These are phyloP conservation scores for Arxiozyma bovina DNA, from an alignment of 1,139 yeast species.

Conservation along the genomic window DNA sequence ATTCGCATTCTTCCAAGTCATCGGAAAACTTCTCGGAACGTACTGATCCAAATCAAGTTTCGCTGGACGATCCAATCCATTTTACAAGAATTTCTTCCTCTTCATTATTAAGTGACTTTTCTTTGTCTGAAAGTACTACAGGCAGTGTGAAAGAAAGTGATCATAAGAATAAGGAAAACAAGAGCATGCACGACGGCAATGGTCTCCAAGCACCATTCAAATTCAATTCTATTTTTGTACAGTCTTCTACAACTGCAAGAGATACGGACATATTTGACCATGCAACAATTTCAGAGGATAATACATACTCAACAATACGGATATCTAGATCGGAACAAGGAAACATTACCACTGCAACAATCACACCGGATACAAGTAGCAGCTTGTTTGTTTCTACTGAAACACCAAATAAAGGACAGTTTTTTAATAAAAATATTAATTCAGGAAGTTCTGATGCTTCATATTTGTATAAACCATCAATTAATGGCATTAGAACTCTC, in stretches of 20 bases:
- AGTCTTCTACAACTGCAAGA: not conserved
- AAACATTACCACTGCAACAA: constrained; percentile 8
- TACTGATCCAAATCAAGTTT: not conserved
- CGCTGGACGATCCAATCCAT: constrained; percentile 33
- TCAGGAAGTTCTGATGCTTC: not conserved
- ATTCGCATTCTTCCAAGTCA: not conserved
- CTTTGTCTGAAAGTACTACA: constrained; percentile 11
- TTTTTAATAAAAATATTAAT: not conserved
- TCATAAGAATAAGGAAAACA: constrained; percentile 5
- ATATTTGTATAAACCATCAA: not conserved
- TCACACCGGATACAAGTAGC: constrained; percentile 10
- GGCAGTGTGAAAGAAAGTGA: constrained; percentile 10
- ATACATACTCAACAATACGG: constrained; percentile 22
- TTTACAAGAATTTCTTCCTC: constrained; percentile 35
- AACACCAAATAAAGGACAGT: constrained; percentile 6
- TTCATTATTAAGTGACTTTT: constrained; percentile 23
- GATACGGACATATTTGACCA: constrained; percentile 9
- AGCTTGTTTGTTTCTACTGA: constrained; percentile 10
- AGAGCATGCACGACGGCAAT: not conserved
- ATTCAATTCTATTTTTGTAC: constrained; percentile 1
- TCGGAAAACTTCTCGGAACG: not conserved
- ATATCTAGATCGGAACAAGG: constrained; percentile 14
- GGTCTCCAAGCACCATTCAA: constrained; percentile 3
- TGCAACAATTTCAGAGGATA: constrained; percentile 12
- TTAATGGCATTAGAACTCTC: not conserved